phyloP scores from a whole-genome alignment of 2,329 filamentous ascomycete species.

The Tolypocladium album region DNA sequence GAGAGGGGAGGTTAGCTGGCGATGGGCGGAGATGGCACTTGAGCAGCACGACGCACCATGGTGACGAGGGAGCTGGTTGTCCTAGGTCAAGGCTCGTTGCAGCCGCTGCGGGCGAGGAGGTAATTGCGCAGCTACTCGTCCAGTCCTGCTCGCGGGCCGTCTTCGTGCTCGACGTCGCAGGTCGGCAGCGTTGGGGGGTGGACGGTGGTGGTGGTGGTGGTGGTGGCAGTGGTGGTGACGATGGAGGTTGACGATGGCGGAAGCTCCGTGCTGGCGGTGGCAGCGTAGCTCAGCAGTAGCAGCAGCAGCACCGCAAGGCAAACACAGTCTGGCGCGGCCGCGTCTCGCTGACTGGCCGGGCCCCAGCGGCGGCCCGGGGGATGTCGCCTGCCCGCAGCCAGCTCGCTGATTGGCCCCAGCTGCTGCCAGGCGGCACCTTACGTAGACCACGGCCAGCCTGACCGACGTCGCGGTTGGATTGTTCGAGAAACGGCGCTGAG shows the following conservation, averaged over 20 bases:
- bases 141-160: not conserved
- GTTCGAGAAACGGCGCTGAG: not conserved
- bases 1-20: slow-evolving; percentile 16
- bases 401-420: slow-evolving; percentile 6
- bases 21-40: not conserved
- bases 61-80: not conserved
- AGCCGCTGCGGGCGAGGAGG: not conserved
- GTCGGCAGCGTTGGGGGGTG: not conserved
- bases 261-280: not conserved
- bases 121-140: not conserved
- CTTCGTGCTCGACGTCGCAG: not conserved
- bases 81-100: not conserved
- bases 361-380: not conserved
- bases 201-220: too few species aligned
- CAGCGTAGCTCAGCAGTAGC: not conserved
- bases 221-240: not conserved
- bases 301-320: slow-evolving; percentile 7
- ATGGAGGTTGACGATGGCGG: not conserved
- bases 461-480: not conserved
- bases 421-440: slow-evolving; percentile 3
- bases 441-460: not conserved
- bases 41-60: slow-evolving; percentile 1
- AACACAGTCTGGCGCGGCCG: slow-evolving; percentile 15
- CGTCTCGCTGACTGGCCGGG: not conserved
- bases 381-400: not conserved